These are phyloP conservation scores for Suhomyces panamericanus DNA, from an alignment of 1,139 yeast genomes.

Conservation along the genomic window DNA sequence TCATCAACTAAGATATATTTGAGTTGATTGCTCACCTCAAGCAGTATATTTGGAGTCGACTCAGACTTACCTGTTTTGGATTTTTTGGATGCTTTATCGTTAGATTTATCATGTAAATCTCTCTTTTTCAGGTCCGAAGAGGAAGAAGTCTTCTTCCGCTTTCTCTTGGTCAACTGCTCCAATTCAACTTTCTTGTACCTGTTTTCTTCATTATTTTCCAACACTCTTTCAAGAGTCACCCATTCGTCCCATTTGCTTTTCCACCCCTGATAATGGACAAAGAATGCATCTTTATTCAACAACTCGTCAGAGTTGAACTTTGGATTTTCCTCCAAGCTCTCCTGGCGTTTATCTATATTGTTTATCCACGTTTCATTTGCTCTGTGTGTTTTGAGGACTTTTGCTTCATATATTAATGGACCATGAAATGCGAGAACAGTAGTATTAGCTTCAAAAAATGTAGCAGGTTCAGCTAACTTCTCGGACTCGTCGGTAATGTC, in stretches of 20 bases:
- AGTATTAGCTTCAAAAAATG: slow-evolving; percentile 33
- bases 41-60: slow-evolving; percentile 7
- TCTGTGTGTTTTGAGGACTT: slow-evolving; percentile 64
- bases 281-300: slow-evolving; percentile 49
- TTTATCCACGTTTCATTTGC: slow-evolving; percentile 47
- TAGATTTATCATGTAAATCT: slow-evolving; percentile 6
- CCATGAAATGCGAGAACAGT: slow-evolving; percentile 87
- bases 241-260: slow-evolving; percentile 96
- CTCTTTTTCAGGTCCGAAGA: slow-evolving; percentile 9
- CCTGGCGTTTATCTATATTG: slow-evolving; percentile 40
- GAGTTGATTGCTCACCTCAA: slow-evolving; percentile 32
- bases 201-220: slow-evolving; percentile 71
- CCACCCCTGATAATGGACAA: slow-evolving; percentile 94
- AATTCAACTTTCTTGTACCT: slow-evolving; percentile 63
- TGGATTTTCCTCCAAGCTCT: slow-evolving; percentile 41
- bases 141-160: slow-evolving; percentile 11
- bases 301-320: slow-evolving; percentile 29
- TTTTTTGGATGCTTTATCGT: slow-evolving; percentile 17
- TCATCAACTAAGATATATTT: slow-evolving; percentile 81
- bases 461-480: background rate
- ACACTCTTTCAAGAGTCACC: slow-evolving; percentile 71
- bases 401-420: slow-evolving; percentile 87
- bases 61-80: slow-evolving; percentile 6
- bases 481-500: background rate
- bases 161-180: slow-evolving; percentile 38